Base-by-base conservation (phyloP, 1,284 basidiomycete species). In the Kalmanozyma brasiliensis region DNA sequence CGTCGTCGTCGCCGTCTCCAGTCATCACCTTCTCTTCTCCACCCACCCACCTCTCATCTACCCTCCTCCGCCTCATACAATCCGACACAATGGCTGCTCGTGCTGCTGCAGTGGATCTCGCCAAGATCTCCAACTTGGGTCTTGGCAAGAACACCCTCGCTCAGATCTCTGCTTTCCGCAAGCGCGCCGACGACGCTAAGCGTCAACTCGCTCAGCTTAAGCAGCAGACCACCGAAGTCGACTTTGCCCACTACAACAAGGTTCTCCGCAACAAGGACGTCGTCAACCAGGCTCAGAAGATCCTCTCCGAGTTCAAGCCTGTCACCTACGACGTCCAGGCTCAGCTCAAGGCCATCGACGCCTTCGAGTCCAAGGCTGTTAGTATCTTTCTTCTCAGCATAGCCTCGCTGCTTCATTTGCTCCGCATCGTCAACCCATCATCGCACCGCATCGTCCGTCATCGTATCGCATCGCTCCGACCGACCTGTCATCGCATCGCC, bases 311-410 rank as follows among this genome's bases (percentile, higher is more conserved):
- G 37, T 98, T 97, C 88, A 96, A 96, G 86, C 93, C 96, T 29
- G 90, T 93, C 60, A 91, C 91, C n/a, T 98, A 98, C 85, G 95
- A 99, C 82, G 91, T 95, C 62, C 85, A 84, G 80, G 87, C 92
- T 69, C 93, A 96, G 84, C 83, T 97, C 84, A 96, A 94, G 85
- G 93, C 93, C 48, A 96, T 99, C 76, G 93, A 96, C 83, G 90
- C 93, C 52, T 99, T 98, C 84, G 93, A 98, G 87, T 86, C 88
- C 74, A 97, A 95, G 86, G 96, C 96, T 74, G 94, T 97, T 53
- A 41, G 74, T 77, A 68, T 60, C 33, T 7, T 20, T 35, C 33
- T 23, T 6, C 23, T 17, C 13, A n/a, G 14, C 37, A 26, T 24
- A 6, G 26, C 17, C 9, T 48, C 20, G 19, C 17, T 22, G 22